Base-by-base conservation (phyloP, 2,329 filamentous ascomycete genomes). In the Clarireedia monteithiana region DNA sequence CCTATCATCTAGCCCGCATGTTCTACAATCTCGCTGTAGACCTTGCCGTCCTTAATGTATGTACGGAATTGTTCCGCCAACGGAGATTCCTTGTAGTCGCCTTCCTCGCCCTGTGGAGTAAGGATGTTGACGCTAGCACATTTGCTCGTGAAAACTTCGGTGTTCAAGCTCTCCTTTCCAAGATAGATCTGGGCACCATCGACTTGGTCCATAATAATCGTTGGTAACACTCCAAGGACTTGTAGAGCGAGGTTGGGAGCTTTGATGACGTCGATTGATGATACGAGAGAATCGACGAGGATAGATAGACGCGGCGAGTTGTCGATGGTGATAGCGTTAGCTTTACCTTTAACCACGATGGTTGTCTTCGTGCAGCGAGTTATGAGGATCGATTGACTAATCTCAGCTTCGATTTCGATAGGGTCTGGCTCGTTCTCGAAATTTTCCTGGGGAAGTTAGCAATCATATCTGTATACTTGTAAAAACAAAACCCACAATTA, bases 321-420 rank as follows among this genome's bases (percentile, higher is more conserved):
- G 74, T 97, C 94, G 64, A 97, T 81, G 5, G 91, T 92, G 60
- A 99, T 88, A n/a, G 94, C 91, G 70, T 99, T 99, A 57, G 89
- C 91, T 74, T 99, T 99, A 73, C 90, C 91, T 68, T 83, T 87
- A 68, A 99, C 77, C 64, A 95, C 88, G 66, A 99, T 81, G 24
- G 91, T 95, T 5, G 88, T 88, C 73, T 94, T 94, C 73, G 84
- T 91, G 79, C 92, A 97, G 64, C 88, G 86, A 67, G 87, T 90
- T 70, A 99, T 94, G 62, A 97, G 84, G 61, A 99, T 84, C 1
- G 91, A 95, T 62, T 99, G 94, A 47, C 85, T 84, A 68, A 95
- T 83, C 61, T 83, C 80, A 10, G 90, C 91, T 53, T 91, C 80
- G 64, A 96, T 85, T 70, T 92, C 85, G 59, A 97, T 79, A 3